These are phyloP conservation scores for Discostella stelligeroides DNA, from an alignment of 108 stramenopile genomes.

Conservation along the genomic window DNA sequence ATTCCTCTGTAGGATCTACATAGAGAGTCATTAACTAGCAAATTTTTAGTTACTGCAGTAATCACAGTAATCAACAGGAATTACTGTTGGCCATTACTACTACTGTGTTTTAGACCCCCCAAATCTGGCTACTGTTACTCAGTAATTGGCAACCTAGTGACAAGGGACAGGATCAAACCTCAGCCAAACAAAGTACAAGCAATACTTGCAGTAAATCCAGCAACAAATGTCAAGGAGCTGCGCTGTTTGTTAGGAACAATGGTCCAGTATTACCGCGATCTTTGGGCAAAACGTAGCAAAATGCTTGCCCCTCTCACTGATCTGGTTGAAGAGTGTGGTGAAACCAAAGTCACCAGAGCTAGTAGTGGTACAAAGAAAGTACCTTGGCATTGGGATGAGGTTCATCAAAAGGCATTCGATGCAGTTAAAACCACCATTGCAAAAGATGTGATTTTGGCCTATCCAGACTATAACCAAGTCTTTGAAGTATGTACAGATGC, in stretches of 20 bases:
- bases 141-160: too few relatives aligned
- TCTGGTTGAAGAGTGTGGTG: slow-evolving; percentile 23
- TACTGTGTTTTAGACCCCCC: too few relatives aligned
- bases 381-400: slow-evolving; percentile 40
- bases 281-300: slow-evolving; percentile 34
- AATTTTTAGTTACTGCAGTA: too few relatives aligned
- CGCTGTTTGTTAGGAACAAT: slow-evolving; percentile 44
- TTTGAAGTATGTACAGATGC: slow-evolving; percentile 51
- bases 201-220: slow-evolving; percentile 21
- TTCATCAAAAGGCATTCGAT: slow-evolving; percentile 49
- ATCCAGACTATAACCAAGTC: slow-evolving; percentile 45
- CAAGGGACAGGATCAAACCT: slow-evolving; percentile 31
- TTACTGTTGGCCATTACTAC: too few relatives aligned
- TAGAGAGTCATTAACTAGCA: too few relatives aligned
- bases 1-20: too few relatives aligned
- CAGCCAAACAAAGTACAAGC: slow-evolving; percentile 41
- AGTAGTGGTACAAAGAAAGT: slow-evolving; percentile 12
- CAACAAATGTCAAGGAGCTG: slow-evolving; percentile 20
- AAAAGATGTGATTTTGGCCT: slow-evolving; percentile 43
- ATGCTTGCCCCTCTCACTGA: slow-evolving; percentile 44
- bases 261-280: slow-evolving; percentile 40
- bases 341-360: slow-evolving; percentile 1
- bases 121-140: too few relatives aligned
- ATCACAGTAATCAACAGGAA: too few relatives aligned
- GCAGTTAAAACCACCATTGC: slow-evolving; percentile 43